phyloP scores from a whole-genome alignment of 2,329 filamentous ascomycete genomes.

The Esteya vermicola region DNA sequence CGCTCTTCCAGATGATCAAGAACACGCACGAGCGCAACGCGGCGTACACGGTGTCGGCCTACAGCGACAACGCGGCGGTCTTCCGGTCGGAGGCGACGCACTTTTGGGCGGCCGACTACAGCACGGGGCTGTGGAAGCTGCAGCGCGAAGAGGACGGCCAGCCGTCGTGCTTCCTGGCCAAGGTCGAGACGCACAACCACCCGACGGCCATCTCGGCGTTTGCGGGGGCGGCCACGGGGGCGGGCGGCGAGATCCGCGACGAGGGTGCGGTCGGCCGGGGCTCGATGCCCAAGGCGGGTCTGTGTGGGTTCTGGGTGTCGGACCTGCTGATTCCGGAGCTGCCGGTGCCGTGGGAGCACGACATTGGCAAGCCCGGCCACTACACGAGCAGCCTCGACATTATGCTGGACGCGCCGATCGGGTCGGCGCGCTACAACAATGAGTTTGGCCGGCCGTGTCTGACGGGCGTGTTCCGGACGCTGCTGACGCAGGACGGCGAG shows the following conservation, averaged over 20 bases:
- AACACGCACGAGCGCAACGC: constrained; percentile 82
- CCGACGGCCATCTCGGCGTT: constrained; percentile 92
- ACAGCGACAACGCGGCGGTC: constrained; percentile 97
- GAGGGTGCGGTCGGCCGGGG: constrained; percentile 89
- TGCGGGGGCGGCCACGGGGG: constrained; percentile 84
- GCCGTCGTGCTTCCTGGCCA: constrained; percentile 58
- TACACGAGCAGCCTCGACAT: constrained; percentile 92
- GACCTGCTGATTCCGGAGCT: constrained; percentile 81
- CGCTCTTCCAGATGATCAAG: constrained; percentile 88
- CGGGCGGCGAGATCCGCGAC: constrained; percentile 89
- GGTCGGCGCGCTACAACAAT: constrained; percentile 92
- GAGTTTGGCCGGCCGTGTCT: constrained; percentile 89
- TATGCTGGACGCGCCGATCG: constrained; percentile 94
- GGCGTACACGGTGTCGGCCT: constrained; percentile 79
- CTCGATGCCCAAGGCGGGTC: constrained; percentile 81
- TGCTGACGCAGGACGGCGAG: constrained; percentile 51
- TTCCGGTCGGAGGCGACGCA: constrained; percentile 56
- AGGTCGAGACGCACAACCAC: constrained; percentile 97
- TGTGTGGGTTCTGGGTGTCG: constrained; percentile 89
- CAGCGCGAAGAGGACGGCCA: constrained; percentile 78
- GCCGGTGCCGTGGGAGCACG: constrained; percentile 75
- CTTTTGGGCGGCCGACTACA: constrained; percentile 79
- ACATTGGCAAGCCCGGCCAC: constrained; percentile 79
- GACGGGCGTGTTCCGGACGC: constrained; percentile 79
- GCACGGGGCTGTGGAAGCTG: constrained; percentile 76